Evolutionary conservation across 2,329 filamentous ascomycete species (phyloP).

Genomic region (Cladophialophora immunda): DNA sequence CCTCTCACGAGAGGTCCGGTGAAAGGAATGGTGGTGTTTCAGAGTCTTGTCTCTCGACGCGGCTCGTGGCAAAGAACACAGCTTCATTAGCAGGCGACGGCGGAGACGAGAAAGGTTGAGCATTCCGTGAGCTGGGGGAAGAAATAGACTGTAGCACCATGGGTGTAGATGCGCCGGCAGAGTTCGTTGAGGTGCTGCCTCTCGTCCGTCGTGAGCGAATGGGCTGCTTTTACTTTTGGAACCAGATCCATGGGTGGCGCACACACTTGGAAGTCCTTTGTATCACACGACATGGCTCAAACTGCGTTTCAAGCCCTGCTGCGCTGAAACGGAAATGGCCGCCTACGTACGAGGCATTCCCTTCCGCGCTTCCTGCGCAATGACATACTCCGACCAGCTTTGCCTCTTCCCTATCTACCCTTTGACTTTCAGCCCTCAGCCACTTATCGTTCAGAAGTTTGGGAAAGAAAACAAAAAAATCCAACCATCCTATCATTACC

Average conservation of each 20-base stretch:
- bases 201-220: background rate
- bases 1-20: background rate
- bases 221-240: background rate
- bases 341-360: background rate
- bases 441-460: slow-evolving; percentile 1
- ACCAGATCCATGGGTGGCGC: background rate
- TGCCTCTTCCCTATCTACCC: background rate
- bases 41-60: background rate
- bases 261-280: background rate
- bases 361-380: background rate
- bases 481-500: slow-evolving; percentile 2
- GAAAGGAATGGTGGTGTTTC: background rate
- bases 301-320: background rate
- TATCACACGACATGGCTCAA: background rate
- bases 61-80: background rate
- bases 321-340: slow-evolving; percentile 5
- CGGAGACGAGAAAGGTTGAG: background rate
- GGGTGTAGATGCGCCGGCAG: background rate
- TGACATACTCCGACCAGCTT: slow-evolving; percentile 3
- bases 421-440: background rate
- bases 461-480: background rate
- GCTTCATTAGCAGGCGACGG: background rate
- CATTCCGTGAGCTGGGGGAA: background rate
- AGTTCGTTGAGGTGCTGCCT: background rate
- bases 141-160: background rate